Evolutionary conservation across 2,329 filamentous ascomycete genomes (phyloP).

Genomic region (Penicillium janthinellum): DNA sequence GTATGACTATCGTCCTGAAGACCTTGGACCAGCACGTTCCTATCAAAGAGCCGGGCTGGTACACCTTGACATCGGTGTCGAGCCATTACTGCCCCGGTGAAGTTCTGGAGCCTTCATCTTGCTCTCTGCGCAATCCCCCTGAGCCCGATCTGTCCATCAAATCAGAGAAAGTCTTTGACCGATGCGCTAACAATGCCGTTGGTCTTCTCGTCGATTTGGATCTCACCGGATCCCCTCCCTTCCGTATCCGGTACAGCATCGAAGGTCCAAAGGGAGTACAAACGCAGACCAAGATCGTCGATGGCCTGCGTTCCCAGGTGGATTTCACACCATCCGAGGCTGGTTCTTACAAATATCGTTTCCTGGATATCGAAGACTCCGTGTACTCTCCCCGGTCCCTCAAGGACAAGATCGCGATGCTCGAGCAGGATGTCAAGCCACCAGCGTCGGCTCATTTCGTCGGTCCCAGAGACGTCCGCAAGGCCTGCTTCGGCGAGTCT

Average conservation of each 20-base stretch:
- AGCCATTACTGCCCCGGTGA: conserved; percentile 85
- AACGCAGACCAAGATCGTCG: conserved; percentile 59
- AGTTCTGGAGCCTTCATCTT: conserved; percentile 91
- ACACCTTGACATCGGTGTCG: conserved; percentile 77
- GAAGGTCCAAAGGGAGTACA: conserved; percentile 60
- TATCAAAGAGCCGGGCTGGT: conserved; percentile 79
- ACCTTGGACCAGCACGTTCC: conserved; percentile 63
- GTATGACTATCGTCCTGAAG: conserved; percentile 56
- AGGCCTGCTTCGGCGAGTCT: conserved; percentile 80
- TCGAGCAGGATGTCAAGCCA: conserved; percentile 92
- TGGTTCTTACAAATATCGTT: conserved; percentile 84
- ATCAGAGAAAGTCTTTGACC: conserved; percentile 84
- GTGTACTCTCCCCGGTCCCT: conserved; percentile 73
- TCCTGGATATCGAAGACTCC: conserved; percentile 76
- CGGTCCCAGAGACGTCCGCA: conserved; percentile 56
- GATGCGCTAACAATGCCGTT: conserved; percentile 91
- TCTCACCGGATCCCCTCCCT: conserved; percentile 88
- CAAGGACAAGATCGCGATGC: conserved; percentile 60
- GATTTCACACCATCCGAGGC: conserved; percentile 80
- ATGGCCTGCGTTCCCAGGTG: conserved; percentile 78
- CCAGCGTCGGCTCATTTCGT: conserved; percentile 77
- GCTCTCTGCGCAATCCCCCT: conserved; percentile 85
- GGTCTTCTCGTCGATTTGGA: conserved; percentile 87
- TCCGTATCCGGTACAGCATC: conserved; percentile 77
- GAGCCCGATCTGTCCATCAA: conserved; percentile 76